These are phyloP conservation scores for Pisolithus microcarpus DNA, from an alignment of 768 basidiomycete species.

Conservation along the genomic window DNA sequence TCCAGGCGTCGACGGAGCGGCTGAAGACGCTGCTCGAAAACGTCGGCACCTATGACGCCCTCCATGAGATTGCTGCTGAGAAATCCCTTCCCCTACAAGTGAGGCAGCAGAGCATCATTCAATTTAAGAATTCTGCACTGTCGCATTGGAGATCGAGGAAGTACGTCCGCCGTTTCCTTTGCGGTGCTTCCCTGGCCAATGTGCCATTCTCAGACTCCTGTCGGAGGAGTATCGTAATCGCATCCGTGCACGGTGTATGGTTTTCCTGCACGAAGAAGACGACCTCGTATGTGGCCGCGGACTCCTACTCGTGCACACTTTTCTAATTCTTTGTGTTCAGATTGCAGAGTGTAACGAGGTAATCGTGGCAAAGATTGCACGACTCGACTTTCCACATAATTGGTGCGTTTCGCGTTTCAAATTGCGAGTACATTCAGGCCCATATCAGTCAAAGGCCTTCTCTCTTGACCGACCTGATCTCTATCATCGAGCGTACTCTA, in stretches of 20 bases:
- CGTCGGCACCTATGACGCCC: conserved; percentile 62
- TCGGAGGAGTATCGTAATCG: conserved; percentile 56
- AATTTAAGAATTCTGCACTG: conserved; percentile 77
- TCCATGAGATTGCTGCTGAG: conserved; percentile 68
- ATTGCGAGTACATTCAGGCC: conserved; percentile 1
- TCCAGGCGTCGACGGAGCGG: conserved; percentile 45
- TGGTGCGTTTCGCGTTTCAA: conserved; percentile 44
- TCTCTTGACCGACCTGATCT: conserved; percentile 37
- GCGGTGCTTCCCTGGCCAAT: conserved; percentile 4
- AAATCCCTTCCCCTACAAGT: conserved; percentile 53
- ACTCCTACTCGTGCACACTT: background rate
- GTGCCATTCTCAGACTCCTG: conserved; percentile 43
- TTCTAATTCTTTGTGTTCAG: conserved; percentile 23
- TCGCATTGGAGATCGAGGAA: conserved; percentile 74
- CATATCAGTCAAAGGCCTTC: conserved; percentile 14
- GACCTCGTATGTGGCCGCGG: conserved; percentile 46
- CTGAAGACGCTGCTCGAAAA: conserved; percentile 61
- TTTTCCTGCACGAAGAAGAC: conserved; percentile 71
- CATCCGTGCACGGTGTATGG: conserved; percentile 60
- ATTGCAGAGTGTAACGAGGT: conserved; percentile 73
- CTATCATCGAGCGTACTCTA: conserved; percentile 46
- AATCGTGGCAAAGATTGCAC: conserved; percentile 69
- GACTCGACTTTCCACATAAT: conserved; percentile 63
- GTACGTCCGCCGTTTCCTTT: conserved; percentile 32
- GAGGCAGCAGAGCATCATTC: conserved; percentile 78